phyloP scores from a whole-genome alignment of 2,329 filamentous ascomycete species.

The Aspergillus oerlinghausenensis region DNA sequence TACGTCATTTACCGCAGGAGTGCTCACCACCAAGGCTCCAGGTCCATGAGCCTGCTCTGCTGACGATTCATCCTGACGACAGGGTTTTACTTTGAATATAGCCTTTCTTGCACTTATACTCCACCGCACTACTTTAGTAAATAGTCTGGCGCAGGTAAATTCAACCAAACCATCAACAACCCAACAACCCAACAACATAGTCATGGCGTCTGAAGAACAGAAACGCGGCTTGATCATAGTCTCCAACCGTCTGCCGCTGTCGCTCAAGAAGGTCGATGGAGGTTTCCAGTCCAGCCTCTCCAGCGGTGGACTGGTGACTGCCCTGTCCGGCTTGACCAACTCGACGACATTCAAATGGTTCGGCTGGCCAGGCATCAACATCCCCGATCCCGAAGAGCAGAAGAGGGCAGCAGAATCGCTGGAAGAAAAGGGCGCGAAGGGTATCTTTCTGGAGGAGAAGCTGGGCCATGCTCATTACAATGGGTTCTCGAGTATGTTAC shows the following conservation, averaged over 20 bases:
- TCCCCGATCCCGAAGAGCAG: constrained; percentile 68
- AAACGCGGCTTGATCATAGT: constrained; percentile 58
- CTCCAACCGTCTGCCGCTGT: constrained; percentile 88
- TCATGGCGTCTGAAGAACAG: not conserved
- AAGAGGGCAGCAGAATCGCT: constrained; percentile 65
- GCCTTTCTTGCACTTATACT: too few species aligned
- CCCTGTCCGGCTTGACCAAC: constrained; percentile 81
- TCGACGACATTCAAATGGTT: constrained; percentile 92
- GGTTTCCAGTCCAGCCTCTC: constrained; percentile 83
- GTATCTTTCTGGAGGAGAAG: constrained; percentile 82
- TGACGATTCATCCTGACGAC: not conserved
- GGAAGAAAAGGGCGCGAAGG: constrained; percentile 74
- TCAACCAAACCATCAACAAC: not conserved
- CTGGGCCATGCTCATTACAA: constrained; percentile 92
- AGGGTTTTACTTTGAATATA: too few species aligned
- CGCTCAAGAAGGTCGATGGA: constrained; percentile 79
- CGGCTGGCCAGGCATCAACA: constrained; percentile 86
- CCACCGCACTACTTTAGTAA: not conserved
- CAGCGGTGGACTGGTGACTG: constrained; percentile 85
- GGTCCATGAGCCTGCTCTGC: not conserved
- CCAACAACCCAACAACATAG: not conserved
- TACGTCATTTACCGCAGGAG: not conserved
- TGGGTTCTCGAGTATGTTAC: constrained; percentile 73
- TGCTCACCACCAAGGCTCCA: not conserved
- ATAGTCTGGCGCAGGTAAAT: not conserved